Evolutionary conservation across 1,139 yeast species (phyloP).

Genomic region (Suhomyces guaymorum): DNA sequence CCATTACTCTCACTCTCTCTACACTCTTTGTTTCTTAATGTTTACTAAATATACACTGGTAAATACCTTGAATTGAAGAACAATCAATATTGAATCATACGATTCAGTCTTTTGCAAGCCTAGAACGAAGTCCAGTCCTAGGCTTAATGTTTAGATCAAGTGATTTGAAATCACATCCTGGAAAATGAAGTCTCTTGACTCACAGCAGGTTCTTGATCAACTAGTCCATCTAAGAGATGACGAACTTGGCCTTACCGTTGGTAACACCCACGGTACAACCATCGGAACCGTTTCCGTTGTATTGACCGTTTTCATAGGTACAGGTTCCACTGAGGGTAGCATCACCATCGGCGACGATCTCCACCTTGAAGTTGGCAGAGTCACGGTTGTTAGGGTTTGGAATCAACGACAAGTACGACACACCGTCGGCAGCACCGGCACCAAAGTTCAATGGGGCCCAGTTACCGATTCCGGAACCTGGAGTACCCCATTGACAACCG

Average conservation of each 20-base stretch:
- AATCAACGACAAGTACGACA: constrained; percentile 84
- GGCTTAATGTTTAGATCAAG: too few relatives aligned
- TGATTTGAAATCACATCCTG: too few relatives aligned
- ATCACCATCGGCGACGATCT: constrained; percentile 67
- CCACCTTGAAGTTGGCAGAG: constrained; percentile 81
- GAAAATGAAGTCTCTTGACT: background rate
- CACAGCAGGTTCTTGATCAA: background rate
- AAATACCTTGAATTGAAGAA: background rate
- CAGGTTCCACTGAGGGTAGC: constrained; percentile 73
- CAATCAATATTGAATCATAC: too few relatives aligned
- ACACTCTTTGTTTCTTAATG: too few relatives aligned
- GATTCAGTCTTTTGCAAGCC: too few relatives aligned
- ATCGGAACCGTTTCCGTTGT: constrained; percentile 65
- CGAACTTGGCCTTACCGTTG: constrained; percentile 74
- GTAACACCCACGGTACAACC: constrained; percentile 96
- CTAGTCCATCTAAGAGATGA: constrained; percentile 56
- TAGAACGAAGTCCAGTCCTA: too few relatives aligned
- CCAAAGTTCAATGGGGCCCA: constrained; percentile 98
- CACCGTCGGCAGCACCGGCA: constrained; percentile 80
- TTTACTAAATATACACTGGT: background rate
- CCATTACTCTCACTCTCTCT: too few relatives aligned
- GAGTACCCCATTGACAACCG: constrained; percentile 91
- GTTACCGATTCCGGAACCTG: constrained; percentile 85
- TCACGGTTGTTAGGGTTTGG: constrained; percentile 89
- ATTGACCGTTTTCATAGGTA: constrained; percentile 73